phyloP scores from a whole-genome alignment of 768 basidiomycete genomes.

The Auricularia auricula-judae region DNA sequence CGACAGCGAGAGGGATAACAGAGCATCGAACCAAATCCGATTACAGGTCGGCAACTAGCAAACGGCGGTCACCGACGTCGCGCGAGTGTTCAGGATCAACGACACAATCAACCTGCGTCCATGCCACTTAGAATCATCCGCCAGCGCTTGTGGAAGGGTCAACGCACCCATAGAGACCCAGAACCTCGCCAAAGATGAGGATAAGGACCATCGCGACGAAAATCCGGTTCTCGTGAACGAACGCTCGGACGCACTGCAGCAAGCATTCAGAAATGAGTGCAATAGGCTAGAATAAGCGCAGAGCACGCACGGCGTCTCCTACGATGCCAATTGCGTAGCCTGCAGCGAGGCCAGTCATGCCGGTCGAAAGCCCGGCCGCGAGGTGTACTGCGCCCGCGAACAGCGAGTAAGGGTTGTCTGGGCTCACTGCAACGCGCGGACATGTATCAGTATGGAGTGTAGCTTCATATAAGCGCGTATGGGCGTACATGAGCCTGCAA shows the following conservation, averaged over 20 bases:
- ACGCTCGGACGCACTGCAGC: constrained; percentile 76
- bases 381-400: constrained; percentile 88
- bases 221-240: constrained; percentile 79
- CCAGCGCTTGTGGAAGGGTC: neutral
- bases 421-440: too few species aligned
- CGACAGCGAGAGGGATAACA: too few species aligned
- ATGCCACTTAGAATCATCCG: constrained; percentile 4
- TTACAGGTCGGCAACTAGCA: too few species aligned
- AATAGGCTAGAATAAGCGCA: neutral
- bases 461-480: constrained; percentile 5
- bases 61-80: too few species aligned
- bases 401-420: constrained; percentile 59
- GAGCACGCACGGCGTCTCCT: constrained; percentile 72
- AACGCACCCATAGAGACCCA: constrained; percentile 78
- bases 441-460: constrained; percentile 4
- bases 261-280: neutral
- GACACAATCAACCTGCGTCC: neutral
- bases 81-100: neutral
- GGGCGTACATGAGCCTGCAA: constrained; percentile 51
- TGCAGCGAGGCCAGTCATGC: constrained; percentile 82
- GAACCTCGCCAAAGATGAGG: constrained; percentile 83
- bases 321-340: constrained; percentile 93
- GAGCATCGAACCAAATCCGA: too few species aligned
- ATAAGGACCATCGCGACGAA: constrained; percentile 97
- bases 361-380: constrained; percentile 84